Percentiles rank a stretch among this genome's conserved stretches.
Evolutionary conservation across 2,329 filamentous ascomycete genomes (phyloP).

Genomic region (Aspergillus phoenicis): DNA sequence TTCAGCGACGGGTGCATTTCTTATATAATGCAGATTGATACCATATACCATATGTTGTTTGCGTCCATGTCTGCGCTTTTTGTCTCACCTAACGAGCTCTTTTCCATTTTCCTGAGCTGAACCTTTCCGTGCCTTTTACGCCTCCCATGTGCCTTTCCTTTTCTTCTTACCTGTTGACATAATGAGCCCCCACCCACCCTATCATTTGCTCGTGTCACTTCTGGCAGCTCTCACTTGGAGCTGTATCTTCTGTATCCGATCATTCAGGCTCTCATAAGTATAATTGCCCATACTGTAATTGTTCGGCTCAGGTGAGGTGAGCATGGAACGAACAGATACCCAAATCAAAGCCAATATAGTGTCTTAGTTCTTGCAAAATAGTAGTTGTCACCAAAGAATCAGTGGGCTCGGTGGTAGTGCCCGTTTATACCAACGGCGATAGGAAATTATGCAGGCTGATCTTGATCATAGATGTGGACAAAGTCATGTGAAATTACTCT

Average conservation of each 20-base stretch:
- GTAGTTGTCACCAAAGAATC: no score
- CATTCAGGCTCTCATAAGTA: not conserved
- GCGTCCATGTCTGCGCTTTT: slow-evolving; percentile 14
- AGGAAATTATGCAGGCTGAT: no score
- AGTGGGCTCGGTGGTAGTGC: no score
- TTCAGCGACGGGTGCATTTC: slow-evolving; percentile 30
- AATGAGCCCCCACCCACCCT: not conserved
- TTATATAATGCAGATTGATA: slow-evolving; percentile 40
- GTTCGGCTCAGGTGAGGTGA: not conserved
- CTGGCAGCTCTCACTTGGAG: not conserved
- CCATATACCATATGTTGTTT: slow-evolving; percentile 30
- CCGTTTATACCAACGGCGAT: no score
- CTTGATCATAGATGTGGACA: no score
- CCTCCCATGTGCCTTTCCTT: slow-evolving; percentile 9
- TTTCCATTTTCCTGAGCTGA: slow-evolving; percentile 7
- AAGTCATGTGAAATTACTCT: no score
- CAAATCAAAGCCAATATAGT: not conserved
- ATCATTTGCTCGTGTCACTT: not conserved
- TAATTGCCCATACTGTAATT: not conserved
- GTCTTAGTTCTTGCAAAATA: not conserved
- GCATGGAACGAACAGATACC: not conserved
- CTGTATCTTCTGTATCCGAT: not conserved
- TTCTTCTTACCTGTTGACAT: not conserved
- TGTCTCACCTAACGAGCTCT: slow-evolving; percentile 14
- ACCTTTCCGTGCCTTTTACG: slow-evolving; percentile 9